Evolutionary conservation across 2,329 filamentous ascomycete species (phyloP).

Genomic region (Alternaria sp.): DNA sequence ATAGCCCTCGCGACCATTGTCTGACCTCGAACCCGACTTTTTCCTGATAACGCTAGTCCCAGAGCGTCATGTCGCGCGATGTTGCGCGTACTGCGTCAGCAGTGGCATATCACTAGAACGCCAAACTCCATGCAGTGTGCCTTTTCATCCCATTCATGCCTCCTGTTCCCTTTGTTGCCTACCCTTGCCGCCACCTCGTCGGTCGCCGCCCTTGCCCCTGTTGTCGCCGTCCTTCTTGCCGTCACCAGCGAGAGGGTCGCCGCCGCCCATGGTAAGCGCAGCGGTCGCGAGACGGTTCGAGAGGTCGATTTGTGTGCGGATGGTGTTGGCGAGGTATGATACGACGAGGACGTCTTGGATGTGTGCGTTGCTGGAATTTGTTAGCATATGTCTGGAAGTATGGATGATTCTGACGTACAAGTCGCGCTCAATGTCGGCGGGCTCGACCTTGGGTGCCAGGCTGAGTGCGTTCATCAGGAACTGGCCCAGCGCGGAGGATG

Average conservation of each 20-base stretch:
- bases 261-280: conserved; percentile 56
- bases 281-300: conserved; percentile 87
- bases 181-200: conserved; percentile 40
- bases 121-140: conserved; percentile 24
- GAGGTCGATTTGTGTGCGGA: conserved; percentile 97
- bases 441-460: conserved; percentile 92
- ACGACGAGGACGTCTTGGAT: conserved; percentile 99
- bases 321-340: conserved; percentile 97
- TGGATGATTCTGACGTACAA: conserved; percentile 62
- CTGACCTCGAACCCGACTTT: no score
- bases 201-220: conserved; percentile 38
- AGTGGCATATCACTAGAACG: conserved; percentile 24
- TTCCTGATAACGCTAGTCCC: no score
- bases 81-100: neutral
- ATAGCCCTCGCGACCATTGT: no score
- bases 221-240: conserved; percentile 43
- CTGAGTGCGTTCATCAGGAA: conserved; percentile 93
- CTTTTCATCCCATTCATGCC: conserved; percentile 34
- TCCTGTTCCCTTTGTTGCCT: conserved; percentile 43
- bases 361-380: conserved; percentile 80
- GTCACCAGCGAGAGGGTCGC: conserved; percentile 45
- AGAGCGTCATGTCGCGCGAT: neutral
- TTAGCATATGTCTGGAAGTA: conserved; percentile 36
- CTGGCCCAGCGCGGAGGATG: conserved; percentile 90
- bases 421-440: conserved; percentile 88